Evolutionary conservation across 768 basidiomycete genomes (phyloP).

Genomic region (Chalciporus pseudorubinellus): DNA sequence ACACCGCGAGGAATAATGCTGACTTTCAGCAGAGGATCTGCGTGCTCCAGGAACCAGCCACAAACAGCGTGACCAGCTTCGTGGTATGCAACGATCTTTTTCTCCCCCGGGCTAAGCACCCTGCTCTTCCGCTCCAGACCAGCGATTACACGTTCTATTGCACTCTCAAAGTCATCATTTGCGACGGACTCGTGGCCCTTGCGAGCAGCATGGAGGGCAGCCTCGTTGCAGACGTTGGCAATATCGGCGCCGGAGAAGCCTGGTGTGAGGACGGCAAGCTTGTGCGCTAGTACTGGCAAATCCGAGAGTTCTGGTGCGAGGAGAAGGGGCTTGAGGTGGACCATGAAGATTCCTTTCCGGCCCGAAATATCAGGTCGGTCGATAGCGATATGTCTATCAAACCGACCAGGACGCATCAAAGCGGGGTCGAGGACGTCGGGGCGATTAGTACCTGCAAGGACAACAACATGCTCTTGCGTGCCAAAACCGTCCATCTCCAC

Average conservation of each 20-base stretch:
- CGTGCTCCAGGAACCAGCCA: slow-evolving; percentile 98
- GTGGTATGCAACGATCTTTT: slow-evolving; percentile 98
- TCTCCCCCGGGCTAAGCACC: slow-evolving; percentile 91
- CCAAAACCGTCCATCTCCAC: slow-evolving; percentile 99
- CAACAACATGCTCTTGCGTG: slow-evolving; percentile 94
- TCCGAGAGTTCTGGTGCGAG: slow-evolving; percentile 55
- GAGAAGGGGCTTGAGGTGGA: slow-evolving; percentile 84
- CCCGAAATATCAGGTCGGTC: slow-evolving; percentile 94
- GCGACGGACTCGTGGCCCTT: slow-evolving; percentile 74
- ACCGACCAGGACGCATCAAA: slow-evolving; percentile 94
- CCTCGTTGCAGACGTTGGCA: slow-evolving; percentile 98
- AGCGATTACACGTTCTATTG: slow-evolving; percentile 97
- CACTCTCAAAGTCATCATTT: slow-evolving; percentile 90
- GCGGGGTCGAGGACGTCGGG: slow-evolving; percentile 96
- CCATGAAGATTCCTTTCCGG: slow-evolving; percentile 88
- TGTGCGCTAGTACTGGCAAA: slow-evolving; percentile 69
- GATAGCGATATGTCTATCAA: slow-evolving; percentile 95
- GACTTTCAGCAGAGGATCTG: slow-evolving; percentile 95
- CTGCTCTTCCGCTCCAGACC: slow-evolving; percentile 95
- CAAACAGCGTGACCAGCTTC: slow-evolving; percentile 98
- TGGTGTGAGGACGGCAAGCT: slow-evolving; percentile 93
- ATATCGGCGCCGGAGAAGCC: slow-evolving; percentile 99
- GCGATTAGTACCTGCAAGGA: slow-evolving; percentile 95
- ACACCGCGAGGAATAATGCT: slow-evolving; percentile 97
- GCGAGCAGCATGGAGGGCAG: slow-evolving; percentile 92